phyloP scores from a whole-genome alignment of 1,284 basidiomycete species.

The Hortiboletus rubellus region DNA sequence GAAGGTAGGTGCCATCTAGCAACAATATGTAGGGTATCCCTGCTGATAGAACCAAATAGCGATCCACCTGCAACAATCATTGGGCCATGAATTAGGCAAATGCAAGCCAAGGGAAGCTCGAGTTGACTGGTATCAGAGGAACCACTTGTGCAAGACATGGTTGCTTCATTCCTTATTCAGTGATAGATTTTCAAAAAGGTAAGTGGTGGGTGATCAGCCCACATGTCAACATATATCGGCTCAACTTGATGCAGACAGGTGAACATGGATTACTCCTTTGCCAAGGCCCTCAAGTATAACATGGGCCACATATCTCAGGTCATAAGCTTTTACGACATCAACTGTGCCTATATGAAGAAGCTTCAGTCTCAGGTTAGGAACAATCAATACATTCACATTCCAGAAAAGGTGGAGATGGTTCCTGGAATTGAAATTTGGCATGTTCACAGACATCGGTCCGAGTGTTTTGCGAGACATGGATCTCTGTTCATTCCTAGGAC shows the following conservation, averaged over 20 bases:
- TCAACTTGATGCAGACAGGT: slow-evolving; percentile 7
- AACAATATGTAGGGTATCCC: too few species aligned
- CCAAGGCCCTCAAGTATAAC: slow-evolving; percentile 8
- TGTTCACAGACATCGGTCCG: slow-evolving; percentile 6
- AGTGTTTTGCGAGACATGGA: slow-evolving; percentile 7
- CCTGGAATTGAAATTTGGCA: slow-evolving; percentile 15
- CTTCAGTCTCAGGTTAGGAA: background rate
- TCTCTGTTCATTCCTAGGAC: background rate
- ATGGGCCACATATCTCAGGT: background rate
- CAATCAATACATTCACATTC: too few species aligned
- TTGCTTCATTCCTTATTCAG: slow-evolving; percentile 17
- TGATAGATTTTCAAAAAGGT: background rate
- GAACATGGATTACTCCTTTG: slow-evolving; percentile 26
- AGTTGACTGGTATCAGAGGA: slow-evolving; percentile 18
- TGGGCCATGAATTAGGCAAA: slow-evolving; percentile 9
- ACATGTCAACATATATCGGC: too few species aligned
- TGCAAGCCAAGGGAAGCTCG: background rate
- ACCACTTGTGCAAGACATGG: slow-evolving; percentile 21
- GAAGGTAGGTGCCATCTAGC: background rate
- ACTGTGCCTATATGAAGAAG: slow-evolving; percentile 12
- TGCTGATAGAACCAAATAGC: background rate
- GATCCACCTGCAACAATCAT: slow-evolving; percentile 10
- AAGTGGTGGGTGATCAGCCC: slow-evolving; percentile 2
- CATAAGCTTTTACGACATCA: slow-evolving; percentile 14
- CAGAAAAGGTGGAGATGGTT: background rate